Evolutionary conservation across 495 filamentous ascomycete genomes (phyloP).

Genomic region (Mycothermus thermophilus): DNA sequence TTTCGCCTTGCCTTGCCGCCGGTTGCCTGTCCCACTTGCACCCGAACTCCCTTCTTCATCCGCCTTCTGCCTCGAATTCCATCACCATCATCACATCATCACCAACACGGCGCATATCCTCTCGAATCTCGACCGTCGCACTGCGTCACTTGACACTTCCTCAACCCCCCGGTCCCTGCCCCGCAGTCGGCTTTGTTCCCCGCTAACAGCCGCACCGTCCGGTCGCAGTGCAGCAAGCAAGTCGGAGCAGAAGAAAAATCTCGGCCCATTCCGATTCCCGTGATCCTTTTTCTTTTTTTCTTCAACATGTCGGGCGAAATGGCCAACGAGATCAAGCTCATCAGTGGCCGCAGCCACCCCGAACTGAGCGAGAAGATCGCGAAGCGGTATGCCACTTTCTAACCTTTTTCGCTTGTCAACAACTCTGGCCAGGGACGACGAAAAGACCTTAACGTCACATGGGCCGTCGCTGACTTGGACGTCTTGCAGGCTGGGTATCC

Average conservation of each 20-base stretch:
- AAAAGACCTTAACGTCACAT: neutral
- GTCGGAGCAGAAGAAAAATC: too few relatives aligned
- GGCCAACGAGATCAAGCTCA: conserved; percentile 85
- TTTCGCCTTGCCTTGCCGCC: conserved; percentile 5
- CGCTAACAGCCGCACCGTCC: conserved; percentile 18
- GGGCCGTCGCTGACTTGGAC: neutral
- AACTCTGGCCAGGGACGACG: neutral
- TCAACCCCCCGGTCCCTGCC: conserved; percentile 6
- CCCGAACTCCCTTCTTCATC: neutral
- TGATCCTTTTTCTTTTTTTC: conserved; percentile 7
- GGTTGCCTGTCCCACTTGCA: conserved; percentile 1
- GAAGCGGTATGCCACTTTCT: conserved; percentile 58
- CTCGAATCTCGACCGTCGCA: too few relatives aligned
- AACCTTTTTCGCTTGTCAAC: too few relatives aligned
- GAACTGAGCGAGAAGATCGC: conserved; percentile 79
- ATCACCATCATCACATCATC: too few relatives aligned
- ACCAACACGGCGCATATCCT: too few relatives aligned
- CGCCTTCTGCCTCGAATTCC: neutral
- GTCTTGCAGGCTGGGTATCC: conserved; percentile 64
- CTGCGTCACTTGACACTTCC: too few relatives aligned
- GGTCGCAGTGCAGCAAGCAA: too few relatives aligned
- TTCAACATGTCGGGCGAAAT: conserved; percentile 33
- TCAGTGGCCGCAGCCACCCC: conserved; percentile 93
- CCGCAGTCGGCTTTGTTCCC: conserved; percentile 14
- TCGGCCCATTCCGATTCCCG: too few relatives aligned